Conservation (phyloP, 2,329 filamentous ascomycete species). For the Fusarium redolens region DNA sequence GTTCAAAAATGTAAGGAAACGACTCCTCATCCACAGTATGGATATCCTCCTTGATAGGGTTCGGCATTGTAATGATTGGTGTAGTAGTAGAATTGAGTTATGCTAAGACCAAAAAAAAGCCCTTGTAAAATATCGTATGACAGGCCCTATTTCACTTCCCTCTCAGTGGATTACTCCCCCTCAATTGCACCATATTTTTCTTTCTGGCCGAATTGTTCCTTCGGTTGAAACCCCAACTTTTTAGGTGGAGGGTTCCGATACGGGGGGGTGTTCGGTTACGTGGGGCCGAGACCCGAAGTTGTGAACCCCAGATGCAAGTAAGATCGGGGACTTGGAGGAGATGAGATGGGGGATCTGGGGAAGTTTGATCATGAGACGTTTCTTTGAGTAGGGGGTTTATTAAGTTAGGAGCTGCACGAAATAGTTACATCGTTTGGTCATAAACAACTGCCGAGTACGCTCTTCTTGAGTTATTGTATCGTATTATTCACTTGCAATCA, state of each 20-base stretch:
- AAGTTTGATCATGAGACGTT: neutral
- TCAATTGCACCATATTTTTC: neutral
- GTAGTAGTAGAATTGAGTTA: neutral
- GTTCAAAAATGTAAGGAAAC: slow-evolving; percentile 31
- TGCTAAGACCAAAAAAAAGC: neutral
- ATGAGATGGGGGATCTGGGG: neutral
- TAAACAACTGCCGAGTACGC: neutral
- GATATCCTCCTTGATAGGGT: slow-evolving; percentile 44
- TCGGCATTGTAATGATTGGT: slow-evolving; percentile 42
- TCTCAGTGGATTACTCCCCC: neutral
- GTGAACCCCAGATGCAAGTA: neutral
- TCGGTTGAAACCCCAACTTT: slow-evolving; percentile 3
- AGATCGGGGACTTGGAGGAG: neutral
- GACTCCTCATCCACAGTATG: slow-evolving; percentile 42
- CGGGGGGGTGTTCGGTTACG: neutral
- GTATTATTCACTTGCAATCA: neutral
- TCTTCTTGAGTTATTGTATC: accelerated
- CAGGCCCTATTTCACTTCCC: slow-evolving; percentile 1
- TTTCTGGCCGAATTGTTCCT: neutral
- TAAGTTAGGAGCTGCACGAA: neutral
- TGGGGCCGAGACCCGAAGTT: slow-evolving; percentile 32
- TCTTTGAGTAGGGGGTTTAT: neutral
- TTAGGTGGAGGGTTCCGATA: slow-evolving; percentile 30
- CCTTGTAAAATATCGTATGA: neutral
- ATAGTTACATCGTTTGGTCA: neutral